phyloP scores from a whole-genome alignment of 768 basidiomycete genomes.

The Mycena crocata region DNA sequence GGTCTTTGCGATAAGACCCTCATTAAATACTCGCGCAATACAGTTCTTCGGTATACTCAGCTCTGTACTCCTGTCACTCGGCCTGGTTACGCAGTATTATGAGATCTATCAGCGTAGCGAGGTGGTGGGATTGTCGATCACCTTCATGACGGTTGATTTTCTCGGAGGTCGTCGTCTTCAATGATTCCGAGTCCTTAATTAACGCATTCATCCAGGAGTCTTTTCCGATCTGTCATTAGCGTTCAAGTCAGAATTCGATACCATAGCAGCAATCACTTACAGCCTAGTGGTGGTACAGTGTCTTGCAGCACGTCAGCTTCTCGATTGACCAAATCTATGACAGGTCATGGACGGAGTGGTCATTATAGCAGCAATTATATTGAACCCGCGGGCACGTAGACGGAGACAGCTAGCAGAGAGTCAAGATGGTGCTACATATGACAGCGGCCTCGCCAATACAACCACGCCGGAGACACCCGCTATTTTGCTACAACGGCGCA shows the following conservation, averaged over 20 bases:
- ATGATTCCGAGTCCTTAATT: not conserved
- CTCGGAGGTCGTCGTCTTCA: constrained; percentile 15
- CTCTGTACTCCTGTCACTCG: constrained; percentile 66
- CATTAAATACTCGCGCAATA: constrained; percentile 49
- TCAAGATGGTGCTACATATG: not conserved
- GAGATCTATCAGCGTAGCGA: constrained; percentile 77
- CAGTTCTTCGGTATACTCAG: constrained; percentile 72
- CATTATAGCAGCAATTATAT: constrained; percentile 67
- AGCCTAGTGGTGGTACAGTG: constrained; percentile 67
- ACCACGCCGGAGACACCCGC: not conserved
- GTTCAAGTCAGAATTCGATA: constrained; percentile 73
- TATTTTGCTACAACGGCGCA: not conserved
- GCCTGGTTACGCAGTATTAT: constrained; percentile 71
- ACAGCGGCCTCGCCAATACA: too few species aligned
- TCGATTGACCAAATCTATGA: constrained; percentile 1
- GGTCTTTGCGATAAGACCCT: constrained; percentile 68
- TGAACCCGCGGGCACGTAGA: constrained; percentile 68
- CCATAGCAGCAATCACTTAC: constrained; percentile 73
- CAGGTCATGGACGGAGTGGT: constrained; percentile 74
- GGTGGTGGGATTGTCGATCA: constrained; percentile 75
- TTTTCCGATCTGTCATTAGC: constrained; percentile 76
- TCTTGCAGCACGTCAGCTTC: constrained; percentile 10
- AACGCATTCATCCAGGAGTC: constrained; percentile 65
- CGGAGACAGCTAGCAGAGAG: constrained; percentile 43
- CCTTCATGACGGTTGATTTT: constrained; percentile 75